phyloP scores from a whole-genome alignment of 2,329 filamentous ascomycete genomes.

The Aspergillus clavatus region DNA sequence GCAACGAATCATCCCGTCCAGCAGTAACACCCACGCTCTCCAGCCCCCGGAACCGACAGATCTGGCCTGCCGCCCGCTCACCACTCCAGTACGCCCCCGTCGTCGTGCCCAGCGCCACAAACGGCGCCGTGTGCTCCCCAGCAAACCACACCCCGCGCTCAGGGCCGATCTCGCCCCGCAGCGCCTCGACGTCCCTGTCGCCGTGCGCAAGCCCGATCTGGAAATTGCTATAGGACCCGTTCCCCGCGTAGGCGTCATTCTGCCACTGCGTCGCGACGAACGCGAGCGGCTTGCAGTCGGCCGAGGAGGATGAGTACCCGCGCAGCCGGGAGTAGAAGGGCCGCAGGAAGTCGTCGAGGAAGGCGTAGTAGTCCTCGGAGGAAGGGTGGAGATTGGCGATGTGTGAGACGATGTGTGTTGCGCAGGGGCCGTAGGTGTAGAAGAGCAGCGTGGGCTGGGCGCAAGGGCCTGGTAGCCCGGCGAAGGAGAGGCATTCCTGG shows the following conservation, averaged over 20 bases:
- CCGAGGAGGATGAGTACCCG: slow-evolving; percentile 52
- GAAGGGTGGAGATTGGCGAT: too few species aligned
- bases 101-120: slow-evolving; percentile 80
- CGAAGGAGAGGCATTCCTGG: slow-evolving; percentile 72
- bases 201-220: slow-evolving; percentile 67
- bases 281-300: slow-evolving; percentile 58
- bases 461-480: slow-evolving; percentile 53
- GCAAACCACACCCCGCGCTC: slow-evolving; percentile 75
- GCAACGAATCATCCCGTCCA: slow-evolving; percentile 31
- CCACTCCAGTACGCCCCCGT: slow-evolving; percentile 93
- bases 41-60: slow-evolving; percentile 29
- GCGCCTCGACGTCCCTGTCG: slow-evolving; percentile 64
- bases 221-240: slow-evolving; percentile 82
- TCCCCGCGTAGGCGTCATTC: slow-evolving; percentile 70
- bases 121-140: slow-evolving; percentile 85
- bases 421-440: slow-evolving; percentile 50
- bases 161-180: slow-evolving; percentile 47
- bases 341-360: slow-evolving; percentile 62
- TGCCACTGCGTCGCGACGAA: slow-evolving; percentile 73
- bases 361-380: slow-evolving; percentile 50
- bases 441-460: slow-evolving; percentile 81
- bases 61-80: slow-evolving; percentile 65
- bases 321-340: slow-evolving; percentile 76
- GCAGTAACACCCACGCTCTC: slow-evolving; percentile 18
- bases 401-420: slow-evolving; percentile 37